phyloP scores from a whole-genome alignment of 495 filamentous ascomycete genomes.

The Polyplosphaeria fusca region DNA sequence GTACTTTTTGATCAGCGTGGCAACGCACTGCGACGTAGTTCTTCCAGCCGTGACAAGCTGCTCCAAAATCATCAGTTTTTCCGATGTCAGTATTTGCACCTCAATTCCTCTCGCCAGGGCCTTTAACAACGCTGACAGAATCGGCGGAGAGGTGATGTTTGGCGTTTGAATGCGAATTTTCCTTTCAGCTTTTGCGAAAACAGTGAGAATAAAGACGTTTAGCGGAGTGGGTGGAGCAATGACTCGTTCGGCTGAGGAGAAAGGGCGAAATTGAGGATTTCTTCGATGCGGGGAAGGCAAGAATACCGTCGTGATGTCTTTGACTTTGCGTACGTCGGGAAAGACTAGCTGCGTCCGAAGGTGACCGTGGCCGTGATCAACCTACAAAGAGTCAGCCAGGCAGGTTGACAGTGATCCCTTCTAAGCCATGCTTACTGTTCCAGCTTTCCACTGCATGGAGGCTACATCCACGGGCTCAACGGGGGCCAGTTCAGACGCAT shows the following conservation, averaged over 20 bases:
- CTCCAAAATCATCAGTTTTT: constrained; percentile 67
- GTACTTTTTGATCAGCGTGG: constrained; percentile 51
- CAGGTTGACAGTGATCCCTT: too few relatives aligned
- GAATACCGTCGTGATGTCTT: constrained; percentile 49
- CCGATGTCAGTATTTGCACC: constrained; percentile 61
- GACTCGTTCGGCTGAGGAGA: constrained; percentile 46
- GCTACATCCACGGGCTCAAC: too few relatives aligned
- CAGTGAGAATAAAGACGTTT: constrained; percentile 57
- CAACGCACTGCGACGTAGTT: constrained; percentile 57
- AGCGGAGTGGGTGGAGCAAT: constrained; percentile 60
- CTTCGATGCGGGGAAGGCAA: constrained; percentile 67
- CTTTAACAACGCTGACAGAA: constrained; percentile 53
- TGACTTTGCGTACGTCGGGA: neutral
- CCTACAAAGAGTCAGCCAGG: too few relatives aligned
- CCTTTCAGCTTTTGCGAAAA: constrained; percentile 50
- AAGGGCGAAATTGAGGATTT: constrained; percentile 52
- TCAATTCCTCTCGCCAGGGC: constrained; percentile 55
- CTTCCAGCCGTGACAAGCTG: constrained; percentile 69
- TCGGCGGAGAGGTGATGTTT: constrained; percentile 61
- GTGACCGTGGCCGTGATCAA: constrained; percentile 1
- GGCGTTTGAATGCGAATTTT: constrained; percentile 67
- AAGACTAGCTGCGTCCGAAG: neutral
- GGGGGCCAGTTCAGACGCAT: too few relatives aligned
- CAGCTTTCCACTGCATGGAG: too few relatives aligned
- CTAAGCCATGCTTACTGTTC: too few relatives aligned